phyloP scores from a whole-genome alignment of 1,284 basidiomycete species.

The Cystobasidiaceae sp. region DNA sequence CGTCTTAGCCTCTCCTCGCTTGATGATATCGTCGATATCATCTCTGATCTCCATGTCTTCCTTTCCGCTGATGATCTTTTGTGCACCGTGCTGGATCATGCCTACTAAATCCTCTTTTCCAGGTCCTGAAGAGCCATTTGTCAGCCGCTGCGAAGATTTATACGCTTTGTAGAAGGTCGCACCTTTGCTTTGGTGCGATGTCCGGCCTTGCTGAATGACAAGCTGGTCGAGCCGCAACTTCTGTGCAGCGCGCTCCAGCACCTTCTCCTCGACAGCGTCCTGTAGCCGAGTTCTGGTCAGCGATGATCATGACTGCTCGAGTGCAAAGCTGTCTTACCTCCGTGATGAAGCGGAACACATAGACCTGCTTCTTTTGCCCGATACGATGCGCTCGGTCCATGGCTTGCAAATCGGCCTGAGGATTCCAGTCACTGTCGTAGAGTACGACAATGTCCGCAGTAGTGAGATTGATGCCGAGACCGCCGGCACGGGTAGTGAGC shows the following conservation, averaged over 20 bases:
- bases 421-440: conserved; percentile 99
- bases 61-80: conserved; percentile 82
- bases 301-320: neutral
- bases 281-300: conserved; percentile 33
- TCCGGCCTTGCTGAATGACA: conserved; percentile 92
- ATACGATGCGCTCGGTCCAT: conserved; percentile 99
- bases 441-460: conserved; percentile 92
- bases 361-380: conserved; percentile 97
- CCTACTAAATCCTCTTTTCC: conserved; percentile 92
- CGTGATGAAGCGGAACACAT: conserved; percentile 96
- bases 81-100: conserved; percentile 97
- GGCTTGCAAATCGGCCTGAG: conserved; percentile 96
- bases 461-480: conserved; percentile 94
- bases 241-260: conserved; percentile 93
- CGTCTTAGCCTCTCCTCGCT: conserved; percentile 85
- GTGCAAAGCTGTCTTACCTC: conserved; percentile 52
- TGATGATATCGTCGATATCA: conserved; percentile 92
- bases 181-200: conserved; percentile 50
- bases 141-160: neutral
- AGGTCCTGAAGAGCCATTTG: conserved; percentile 54
- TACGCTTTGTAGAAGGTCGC: neutral
- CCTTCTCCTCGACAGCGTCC: conserved; percentile 91
- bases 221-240: conserved; percentile 93
- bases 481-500: conserved; percentile 95
- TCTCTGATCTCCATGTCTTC: conserved; percentile 70